A percentile compares a stretch with the other conserved stretches of the same genome.
Conservation (phyloP, 768 basidiomycete genomes). For the Boletellus sp. region DNA sequence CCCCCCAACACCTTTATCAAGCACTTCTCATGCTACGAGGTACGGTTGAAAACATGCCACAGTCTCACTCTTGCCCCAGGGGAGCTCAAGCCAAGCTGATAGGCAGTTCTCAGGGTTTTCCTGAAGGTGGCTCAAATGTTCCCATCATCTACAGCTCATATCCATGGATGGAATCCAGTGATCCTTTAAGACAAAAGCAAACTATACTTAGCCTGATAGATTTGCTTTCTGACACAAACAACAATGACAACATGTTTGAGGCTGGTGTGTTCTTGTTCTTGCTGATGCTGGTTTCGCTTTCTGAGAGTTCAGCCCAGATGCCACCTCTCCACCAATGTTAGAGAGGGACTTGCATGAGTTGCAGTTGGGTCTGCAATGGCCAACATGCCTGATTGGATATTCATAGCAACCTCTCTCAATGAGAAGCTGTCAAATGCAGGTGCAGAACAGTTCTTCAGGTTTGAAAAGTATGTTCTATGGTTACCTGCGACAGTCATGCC, state of each 20-base stretch:
- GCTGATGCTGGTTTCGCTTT: background rate
- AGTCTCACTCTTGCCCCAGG: slow-evolving; percentile 24
- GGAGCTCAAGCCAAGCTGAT: slow-evolving; percentile 23
- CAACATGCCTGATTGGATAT: too few species aligned
- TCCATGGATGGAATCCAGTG: slow-evolving; percentile 25
- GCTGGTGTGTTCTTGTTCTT: slow-evolving; percentile 26
- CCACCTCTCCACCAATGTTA: too few species aligned
- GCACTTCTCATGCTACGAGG: too few species aligned
- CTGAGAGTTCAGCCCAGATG: slow-evolving; percentile 17
- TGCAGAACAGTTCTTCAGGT: too few species aligned
- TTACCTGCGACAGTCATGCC: background rate
- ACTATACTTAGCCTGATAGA: slow-evolving; percentile 47
- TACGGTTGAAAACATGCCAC: slow-evolving; percentile 27
- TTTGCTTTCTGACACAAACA: slow-evolving; percentile 41
- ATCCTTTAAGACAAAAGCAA: slow-evolving; percentile 39
- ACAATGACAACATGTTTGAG: slow-evolving; percentile 36
- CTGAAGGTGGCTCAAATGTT: too few species aligned
- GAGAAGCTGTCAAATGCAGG: too few species aligned
- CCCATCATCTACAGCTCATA: slow-evolving; percentile 25
- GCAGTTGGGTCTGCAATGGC: too few species aligned
- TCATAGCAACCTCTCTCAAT: too few species aligned
- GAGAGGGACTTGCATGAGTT: too few species aligned
- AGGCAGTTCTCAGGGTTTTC: slow-evolving; percentile 26
- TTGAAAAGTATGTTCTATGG: slow-evolving; percentile 40
- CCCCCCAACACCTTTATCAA: slow-evolving; percentile 21